Evolutionary conservation across 1,139 yeast genomes (phyloP).

Genomic region (Yamadazyma friedrichii): DNA sequence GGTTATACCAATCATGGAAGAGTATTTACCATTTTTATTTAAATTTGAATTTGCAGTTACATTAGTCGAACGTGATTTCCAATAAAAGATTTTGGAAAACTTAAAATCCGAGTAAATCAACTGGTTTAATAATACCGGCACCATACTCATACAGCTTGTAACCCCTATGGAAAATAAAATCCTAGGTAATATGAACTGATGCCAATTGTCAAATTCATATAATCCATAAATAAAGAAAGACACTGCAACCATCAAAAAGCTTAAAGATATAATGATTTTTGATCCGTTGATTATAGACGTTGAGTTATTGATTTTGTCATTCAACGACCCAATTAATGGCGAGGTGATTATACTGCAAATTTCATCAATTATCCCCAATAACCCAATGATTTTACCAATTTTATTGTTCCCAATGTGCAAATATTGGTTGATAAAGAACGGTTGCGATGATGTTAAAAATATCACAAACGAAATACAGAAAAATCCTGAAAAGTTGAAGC

Average conservation of each 20-base stretch:
- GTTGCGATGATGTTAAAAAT: conserved; percentile 66
- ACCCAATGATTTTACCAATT: conserved; percentile 59
- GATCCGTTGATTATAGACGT: conserved; percentile 42
- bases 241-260: conserved; percentile 47
- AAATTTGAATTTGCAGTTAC: conserved; percentile 7
- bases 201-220: conserved; percentile 28
- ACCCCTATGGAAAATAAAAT: conserved; percentile 60
- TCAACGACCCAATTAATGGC: conserved; percentile 63
- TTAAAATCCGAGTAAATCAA: conserved; percentile 46
- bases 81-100: conserved; percentile 24
- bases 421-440: conserved; percentile 61
- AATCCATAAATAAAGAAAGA: conserved; percentile 52
- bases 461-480: conserved; percentile 61
- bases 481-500: conserved; percentile 38
- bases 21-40: conserved; percentile 49
- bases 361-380: conserved; percentile 65
- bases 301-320: conserved; percentile 46
- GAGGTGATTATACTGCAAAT: conserved; percentile 51
- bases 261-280: conserved; percentile 47
- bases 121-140: conserved; percentile 54
- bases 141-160: conserved; percentile 50
- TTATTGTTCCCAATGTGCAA: conserved; percentile 41
- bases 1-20: conserved; percentile 61
- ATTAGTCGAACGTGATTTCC: conserved; percentile 16
- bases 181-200: conserved; percentile 50